Percentiles rank a stretch among this genome's conserved stretches.
These are phyloP conservation scores for Neonectria magnoliae DNA, from an alignment of 2,329 filamentous ascomycete species.

Conservation along the genomic window DNA sequence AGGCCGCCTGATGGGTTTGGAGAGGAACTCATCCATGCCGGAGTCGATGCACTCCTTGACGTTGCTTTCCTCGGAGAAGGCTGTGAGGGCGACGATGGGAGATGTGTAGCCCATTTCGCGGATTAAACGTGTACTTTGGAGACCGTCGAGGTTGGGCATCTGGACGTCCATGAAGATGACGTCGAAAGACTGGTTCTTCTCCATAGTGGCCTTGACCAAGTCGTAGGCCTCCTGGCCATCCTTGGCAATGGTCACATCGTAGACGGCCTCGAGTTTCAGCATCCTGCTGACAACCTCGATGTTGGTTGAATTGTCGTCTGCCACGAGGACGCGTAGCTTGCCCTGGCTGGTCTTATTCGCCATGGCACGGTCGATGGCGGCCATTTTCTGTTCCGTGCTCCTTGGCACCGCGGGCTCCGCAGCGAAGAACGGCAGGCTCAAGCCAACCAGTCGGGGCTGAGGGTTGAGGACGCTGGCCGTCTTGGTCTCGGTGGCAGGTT, in stretches of 20 bases:
- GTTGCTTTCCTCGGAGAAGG: conserved; percentile 91
- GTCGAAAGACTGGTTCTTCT: conserved; percentile 76
- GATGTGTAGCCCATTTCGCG: conserved; percentile 86
- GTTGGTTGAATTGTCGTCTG: conserved; percentile 73
- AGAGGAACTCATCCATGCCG: conserved; percentile 91
- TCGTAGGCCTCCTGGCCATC: conserved; percentile 90
- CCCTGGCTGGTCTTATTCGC: conserved; percentile 66
- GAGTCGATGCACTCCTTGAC: conserved; percentile 86
- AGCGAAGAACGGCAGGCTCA: conserved; percentile 85
- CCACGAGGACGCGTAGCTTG: conserved; percentile 84
- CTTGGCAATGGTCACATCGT: conserved; percentile 88
- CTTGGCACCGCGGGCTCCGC: conserved; percentile 50
- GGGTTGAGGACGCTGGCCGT: conserved; percentile 63
- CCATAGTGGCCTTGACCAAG: conserved; percentile 84
- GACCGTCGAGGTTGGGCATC: conserved; percentile 92
- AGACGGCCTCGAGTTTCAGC: conserved; percentile 81
- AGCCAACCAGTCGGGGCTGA: conserved; percentile 81
- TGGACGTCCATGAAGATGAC: conserved; percentile 96
- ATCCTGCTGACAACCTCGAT: conserved; percentile 69
- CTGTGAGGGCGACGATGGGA: conserved; percentile 90
- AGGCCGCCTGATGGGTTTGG: conserved; percentile 80
- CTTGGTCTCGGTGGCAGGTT: conserved; percentile 42
- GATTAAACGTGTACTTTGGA: conserved; percentile 87
- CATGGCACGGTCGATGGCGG: conserved; percentile 72
- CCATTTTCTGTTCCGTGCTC: conserved; percentile 67